phyloP scores from a whole-genome alignment of 164 flowering plant species.

The Vitis rotundifolia region DNA sequence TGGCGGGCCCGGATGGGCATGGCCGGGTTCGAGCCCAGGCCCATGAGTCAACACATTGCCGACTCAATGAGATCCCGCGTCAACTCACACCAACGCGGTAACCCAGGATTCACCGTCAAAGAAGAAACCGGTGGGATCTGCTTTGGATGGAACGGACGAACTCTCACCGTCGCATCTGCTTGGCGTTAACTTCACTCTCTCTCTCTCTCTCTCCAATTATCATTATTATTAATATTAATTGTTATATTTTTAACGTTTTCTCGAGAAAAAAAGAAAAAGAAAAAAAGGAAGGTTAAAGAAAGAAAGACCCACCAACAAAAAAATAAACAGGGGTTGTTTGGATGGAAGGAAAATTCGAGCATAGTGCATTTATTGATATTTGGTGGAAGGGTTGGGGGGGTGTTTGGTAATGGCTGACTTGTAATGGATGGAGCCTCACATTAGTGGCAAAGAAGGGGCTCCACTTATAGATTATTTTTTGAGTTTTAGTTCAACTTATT shows the following conservation, averaged over 20 bases:
- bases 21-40: conserved; percentile 77
- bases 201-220: background rate
- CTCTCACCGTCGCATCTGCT: conserved; percentile 81
- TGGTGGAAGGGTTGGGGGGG: background rate
- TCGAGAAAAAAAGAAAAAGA: conserved; percentile 11
- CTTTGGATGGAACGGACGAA: conserved; percentile 83
- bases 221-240: conserved; percentile 13
- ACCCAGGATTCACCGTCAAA: conserved; percentile 58
- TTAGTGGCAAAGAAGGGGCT: background rate
- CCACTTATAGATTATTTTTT: background rate
- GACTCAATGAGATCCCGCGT: conserved; percentile 45
- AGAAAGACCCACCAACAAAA: background rate
- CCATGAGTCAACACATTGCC: conserved; percentile 44
- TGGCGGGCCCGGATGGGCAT: conserved; percentile 94
- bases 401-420: too few species aligned
- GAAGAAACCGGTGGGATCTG: conserved; percentile 72
- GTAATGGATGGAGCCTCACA: too few species aligned
- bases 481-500: too few species aligned
- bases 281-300: background rate
- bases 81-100: conserved; percentile 39
- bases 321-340: conserved; percentile 14
- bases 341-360: conserved; percentile 12
- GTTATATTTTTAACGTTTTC: conserved; percentile 17
- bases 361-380: background rate
- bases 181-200: conserved; percentile 67